Conservation (phyloP, 495 filamentous ascomycete species). For the Astrothelium macrocarpum region DNA sequence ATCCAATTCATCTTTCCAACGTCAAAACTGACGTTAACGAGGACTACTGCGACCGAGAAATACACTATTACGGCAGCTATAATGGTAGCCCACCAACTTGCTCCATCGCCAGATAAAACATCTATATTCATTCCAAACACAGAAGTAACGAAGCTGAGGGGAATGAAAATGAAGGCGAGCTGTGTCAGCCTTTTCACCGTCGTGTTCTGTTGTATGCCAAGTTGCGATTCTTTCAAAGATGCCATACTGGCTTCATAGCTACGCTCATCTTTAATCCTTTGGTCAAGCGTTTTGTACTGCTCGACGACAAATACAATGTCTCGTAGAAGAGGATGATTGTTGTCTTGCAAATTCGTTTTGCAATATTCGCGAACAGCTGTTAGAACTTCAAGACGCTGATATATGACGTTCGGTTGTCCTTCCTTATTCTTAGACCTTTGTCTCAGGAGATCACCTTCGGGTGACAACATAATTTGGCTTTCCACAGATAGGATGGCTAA, state of each 20-base stretch:
- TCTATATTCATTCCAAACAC: conserved; percentile 13
- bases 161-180: conserved; percentile 11
- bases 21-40: neutral
- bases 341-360: neutral
- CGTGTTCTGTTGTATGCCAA: conserved; percentile 2
- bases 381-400: neutral
- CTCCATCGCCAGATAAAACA: neutral
- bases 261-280: neutral
- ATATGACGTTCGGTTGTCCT: neutral
- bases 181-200: neutral
- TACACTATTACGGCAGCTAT: neutral
- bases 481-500: neutral
- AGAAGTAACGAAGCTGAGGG: conserved; percentile 10
- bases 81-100: neutral
- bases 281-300: neutral
- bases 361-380: neutral
- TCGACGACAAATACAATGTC: neutral
- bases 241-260: neutral
- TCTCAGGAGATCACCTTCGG: neutral
- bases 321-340: neutral
- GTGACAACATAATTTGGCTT: neutral
- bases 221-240: neutral
- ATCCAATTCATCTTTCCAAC: neutral
- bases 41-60: neutral
- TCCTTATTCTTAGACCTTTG: neutral